A percentile compares a stretch with the other conserved stretches of the same genome.
These are phyloP conservation scores for Pseudogymnoascus sp. DNA, from an alignment of 2,329 filamentous ascomycete species.

Conservation along the genomic window DNA sequence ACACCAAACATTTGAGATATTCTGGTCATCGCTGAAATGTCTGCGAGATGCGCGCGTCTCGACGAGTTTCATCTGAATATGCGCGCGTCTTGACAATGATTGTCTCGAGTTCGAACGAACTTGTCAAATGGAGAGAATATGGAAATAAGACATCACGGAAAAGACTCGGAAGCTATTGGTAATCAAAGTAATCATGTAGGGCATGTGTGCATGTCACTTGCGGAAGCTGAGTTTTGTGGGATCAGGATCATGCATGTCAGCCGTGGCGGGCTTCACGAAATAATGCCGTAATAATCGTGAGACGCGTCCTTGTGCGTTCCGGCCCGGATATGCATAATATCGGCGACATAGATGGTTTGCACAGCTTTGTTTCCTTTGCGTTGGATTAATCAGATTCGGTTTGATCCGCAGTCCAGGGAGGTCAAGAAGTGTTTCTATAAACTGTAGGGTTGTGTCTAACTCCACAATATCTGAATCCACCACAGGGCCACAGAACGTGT, in stretches of 20 bases:
- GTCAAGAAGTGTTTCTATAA: neutral
- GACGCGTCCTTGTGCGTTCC: neutral
- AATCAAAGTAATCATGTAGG: neutral
- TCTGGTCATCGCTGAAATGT: neutral
- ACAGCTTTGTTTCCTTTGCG: neutral
- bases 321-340: neutral
- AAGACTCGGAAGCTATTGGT: neutral
- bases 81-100: slow-evolving; percentile 1
- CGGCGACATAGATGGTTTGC: neutral
- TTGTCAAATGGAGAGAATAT: neutral
- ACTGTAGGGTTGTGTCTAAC: slow-evolving; percentile 9
- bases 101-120: neutral
- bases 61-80: neutral
- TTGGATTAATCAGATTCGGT: neutral
- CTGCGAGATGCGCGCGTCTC: neutral
- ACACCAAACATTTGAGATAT: slow-evolving; percentile 1
- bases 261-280: neutral
- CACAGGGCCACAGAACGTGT: neutral
- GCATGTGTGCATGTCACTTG: neutral
- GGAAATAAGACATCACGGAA: neutral
- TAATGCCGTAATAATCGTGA: neutral
- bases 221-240: neutral
- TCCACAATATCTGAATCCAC: slow-evolving; percentile 10
- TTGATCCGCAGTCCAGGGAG: neutral
- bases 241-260: slow-evolving; percentile 4